Evolutionary conservation across 805 yeast species (phyloP), one percentile per base, ranked within the genome.

Genomic region (Candida dajiaensis): DNA sequence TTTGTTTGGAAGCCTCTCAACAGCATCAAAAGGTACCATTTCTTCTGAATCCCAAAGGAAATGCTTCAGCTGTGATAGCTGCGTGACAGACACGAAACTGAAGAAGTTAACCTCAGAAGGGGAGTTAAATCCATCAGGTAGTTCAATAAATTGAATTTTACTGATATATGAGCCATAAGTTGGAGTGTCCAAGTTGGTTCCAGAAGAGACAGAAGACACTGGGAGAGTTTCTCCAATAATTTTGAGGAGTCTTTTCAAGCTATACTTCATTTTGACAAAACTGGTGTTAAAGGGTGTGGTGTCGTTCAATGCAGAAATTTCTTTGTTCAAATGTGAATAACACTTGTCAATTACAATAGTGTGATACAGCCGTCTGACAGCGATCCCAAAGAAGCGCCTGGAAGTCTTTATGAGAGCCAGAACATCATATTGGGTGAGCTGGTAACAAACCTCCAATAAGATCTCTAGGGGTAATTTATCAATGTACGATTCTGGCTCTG

Each of bases 71-170:
- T 50, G 52, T 1, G 39, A 41, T 43, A 73, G 64, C 28, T 66
- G 66, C 5, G 47, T 44, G 5, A 51, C 42, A 9, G 74, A 56
- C 31, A 45, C 52, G 26, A 50, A 51, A 22, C 61, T 57, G 37
- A 68, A 56, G 5, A 63, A 64, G 25, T 57, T 47, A 8, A 56
- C 50, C 41, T 72, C 73, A 47, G 63, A 62, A 0, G 66, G 58
- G 38, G 68, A 66, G 29, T 47, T 47, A 23, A 72, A 62, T 21
- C 73, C 69, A 49, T 72, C 75, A 0, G 78, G 79, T 5, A 75
- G 51, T 21, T 59, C 56, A 2, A 67, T 54, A 42, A 71, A 63
- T 40, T 62, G 66, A 20, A 75, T 51, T 15, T 54, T 50, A 38
- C 53, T 53, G 4, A 69, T 57, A 13, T 56, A 46, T 4, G 26